Evolutionary conservation across 2,329 filamentous ascomycete species (phyloP).

Genomic region (Lachnellula occidentalis): DNA sequence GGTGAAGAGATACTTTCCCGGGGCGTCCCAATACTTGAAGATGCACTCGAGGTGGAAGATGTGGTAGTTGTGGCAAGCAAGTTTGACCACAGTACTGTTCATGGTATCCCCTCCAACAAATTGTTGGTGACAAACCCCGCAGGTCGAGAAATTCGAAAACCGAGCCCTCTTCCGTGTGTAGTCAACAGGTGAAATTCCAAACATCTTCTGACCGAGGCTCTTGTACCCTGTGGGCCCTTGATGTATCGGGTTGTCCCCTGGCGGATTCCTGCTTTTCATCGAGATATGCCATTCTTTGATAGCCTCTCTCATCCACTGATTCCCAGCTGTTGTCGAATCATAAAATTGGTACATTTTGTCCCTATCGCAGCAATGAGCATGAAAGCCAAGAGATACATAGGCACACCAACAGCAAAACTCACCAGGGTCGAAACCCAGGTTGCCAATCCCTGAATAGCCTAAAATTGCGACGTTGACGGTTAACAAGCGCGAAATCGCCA

Average conservation of each 20-base stretch:
- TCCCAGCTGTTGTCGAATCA: neutral
- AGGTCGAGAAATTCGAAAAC: neutral
- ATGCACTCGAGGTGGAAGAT: constrained; percentile 14
- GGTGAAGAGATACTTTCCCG: constrained; percentile 4
- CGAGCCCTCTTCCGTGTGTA: neutral
- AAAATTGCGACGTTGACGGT: constrained; percentile 12
- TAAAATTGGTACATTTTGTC: constrained; percentile 5
- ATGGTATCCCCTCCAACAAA: neutral
- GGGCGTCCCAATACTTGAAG: constrained; percentile 11
- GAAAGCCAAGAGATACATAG: neutral
- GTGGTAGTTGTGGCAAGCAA: constrained; percentile 2
- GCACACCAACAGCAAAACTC: neutral
- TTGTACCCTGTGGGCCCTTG: constrained; percentile 1
- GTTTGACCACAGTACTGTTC: neutral
- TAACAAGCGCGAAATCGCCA: constrained; percentile 6
- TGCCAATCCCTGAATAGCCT: constrained; percentile 16
- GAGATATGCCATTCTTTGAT: neutral
- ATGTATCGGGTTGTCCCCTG: neutral
- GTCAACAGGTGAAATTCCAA: constrained; percentile 5
- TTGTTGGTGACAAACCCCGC: neutral
- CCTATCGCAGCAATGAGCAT: neutral
- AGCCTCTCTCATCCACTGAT: constrained; percentile 1
- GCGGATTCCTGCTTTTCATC: neutral
- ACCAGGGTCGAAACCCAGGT: constrained; percentile 11
- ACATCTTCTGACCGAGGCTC: neutral